These are phyloP conservation scores for Mortierella sp. DNA, from an alignment of 371 early-diverging fungal genomes.

Conservation along the genomic window DNA sequence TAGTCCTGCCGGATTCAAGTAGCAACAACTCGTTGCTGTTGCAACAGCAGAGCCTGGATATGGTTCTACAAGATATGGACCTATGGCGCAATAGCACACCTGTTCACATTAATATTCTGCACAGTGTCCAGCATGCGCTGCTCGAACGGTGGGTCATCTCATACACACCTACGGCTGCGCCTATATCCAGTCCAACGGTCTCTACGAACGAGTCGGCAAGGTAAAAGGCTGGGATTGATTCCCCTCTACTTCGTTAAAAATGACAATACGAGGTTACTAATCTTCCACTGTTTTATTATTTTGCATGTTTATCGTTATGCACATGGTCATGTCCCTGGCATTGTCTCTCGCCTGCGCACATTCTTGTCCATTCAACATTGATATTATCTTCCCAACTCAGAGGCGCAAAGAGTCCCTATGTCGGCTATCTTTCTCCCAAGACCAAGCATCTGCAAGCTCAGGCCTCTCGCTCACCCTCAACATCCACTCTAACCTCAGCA, in stretches of 20 bases:
- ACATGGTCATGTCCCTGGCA: slow-evolving; percentile 2
- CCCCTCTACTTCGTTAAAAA: background rate
- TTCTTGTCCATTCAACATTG: background rate
- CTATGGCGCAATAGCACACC: slow-evolving; percentile 47
- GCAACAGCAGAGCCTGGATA: slow-evolving; percentile 25
- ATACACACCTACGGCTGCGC: slow-evolving; percentile 19
- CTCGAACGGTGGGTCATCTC: slow-evolving; percentile 57
- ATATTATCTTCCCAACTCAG: background rate
- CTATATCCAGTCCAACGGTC: slow-evolving; percentile 12
- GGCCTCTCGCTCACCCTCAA: slow-evolving; percentile 22
- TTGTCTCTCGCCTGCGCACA: background rate
- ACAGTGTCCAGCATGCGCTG: slow-evolving; percentile 29
- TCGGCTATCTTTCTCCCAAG: slow-evolving; percentile 38
- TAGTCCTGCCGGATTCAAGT: background rate
- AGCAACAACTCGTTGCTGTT: background rate
- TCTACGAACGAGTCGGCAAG: slow-evolving; percentile 17
- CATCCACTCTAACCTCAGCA: slow-evolving; percentile 16
- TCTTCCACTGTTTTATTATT: slow-evolving; percentile 12
- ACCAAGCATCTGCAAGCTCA: slow-evolving; percentile 18
- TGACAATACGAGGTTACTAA: slow-evolving; percentile 9
- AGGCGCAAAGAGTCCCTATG: slow-evolving; percentile 30
- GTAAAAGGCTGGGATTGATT: slow-evolving; percentile 6
- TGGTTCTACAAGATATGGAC: slow-evolving; percentile 40
- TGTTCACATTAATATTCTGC: slow-evolving; percentile 50
- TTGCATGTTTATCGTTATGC: slow-evolving; percentile 17